These are phyloP conservation scores for Onygenales sp. DNA, from an alignment of 2,329 filamentous ascomycete genomes.

Conservation along the genomic window DNA sequence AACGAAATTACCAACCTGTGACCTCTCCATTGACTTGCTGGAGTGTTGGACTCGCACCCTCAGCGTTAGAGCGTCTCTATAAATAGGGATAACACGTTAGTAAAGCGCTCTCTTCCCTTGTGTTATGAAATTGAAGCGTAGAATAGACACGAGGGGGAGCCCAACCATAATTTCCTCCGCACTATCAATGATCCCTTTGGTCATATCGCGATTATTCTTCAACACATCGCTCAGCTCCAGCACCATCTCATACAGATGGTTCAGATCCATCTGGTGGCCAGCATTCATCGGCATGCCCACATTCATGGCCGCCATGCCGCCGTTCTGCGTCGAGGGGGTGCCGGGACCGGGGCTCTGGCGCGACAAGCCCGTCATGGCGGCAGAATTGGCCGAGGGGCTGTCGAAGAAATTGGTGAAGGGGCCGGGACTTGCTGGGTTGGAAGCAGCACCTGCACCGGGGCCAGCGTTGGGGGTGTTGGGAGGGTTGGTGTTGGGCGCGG, in stretches of 20 bases:
- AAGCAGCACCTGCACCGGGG: not conserved
- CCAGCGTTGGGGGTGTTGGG: not conserved
- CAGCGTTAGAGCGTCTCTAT: conserved; percentile 34
- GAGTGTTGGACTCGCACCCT: conserved; percentile 28
- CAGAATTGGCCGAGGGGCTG: conserved; percentile 8
- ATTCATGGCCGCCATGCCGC: conserved; percentile 21
- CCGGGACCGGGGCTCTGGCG: conserved; percentile 24
- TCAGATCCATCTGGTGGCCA: conserved; percentile 43
- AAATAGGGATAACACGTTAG: conserved; percentile 5
- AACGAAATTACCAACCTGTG: conserved; percentile 21
- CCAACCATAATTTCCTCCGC: conserved; percentile 41
- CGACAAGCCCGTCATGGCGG: conserved; percentile 15
- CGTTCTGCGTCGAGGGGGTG: conserved; percentile 5
- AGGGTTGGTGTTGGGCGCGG: conserved; percentile 1
- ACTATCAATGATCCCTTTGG: conserved; percentile 38
- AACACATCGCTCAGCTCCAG: conserved; percentile 40
- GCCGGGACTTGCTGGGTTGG: conserved; percentile 17
- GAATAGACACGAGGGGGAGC: conserved; percentile 6
- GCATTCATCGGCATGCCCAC: conserved; percentile 35
- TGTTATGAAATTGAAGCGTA: not conserved
- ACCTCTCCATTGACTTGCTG: conserved; percentile 38
- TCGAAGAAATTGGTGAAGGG: conserved; percentile 26
- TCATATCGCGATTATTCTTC: conserved; percentile 41
- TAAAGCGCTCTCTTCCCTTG: not conserved
- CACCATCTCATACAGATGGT: conserved; percentile 42